Evolutionary conservation across 2,329 filamentous ascomycete genomes (phyloP).

Genomic region (Thelonectria rubi): DNA sequence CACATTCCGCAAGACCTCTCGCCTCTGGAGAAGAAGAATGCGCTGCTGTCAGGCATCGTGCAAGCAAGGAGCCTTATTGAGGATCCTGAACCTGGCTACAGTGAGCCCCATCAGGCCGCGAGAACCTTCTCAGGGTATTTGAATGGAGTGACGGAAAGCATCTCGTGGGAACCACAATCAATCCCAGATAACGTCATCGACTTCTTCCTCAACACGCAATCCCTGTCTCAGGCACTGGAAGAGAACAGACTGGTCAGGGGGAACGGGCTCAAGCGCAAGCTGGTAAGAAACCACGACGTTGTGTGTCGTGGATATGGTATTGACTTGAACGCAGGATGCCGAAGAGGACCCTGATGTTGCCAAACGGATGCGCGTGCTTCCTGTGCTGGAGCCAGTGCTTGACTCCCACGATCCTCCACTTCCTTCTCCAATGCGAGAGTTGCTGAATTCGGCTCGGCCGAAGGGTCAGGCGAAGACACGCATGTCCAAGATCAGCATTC

Average conservation of each 20-base stretch:
- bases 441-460: conserved; percentile 40
- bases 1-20: conserved; percentile 50
- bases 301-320: neutral
- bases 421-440: conserved; percentile 43
- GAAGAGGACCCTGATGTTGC: conserved; percentile 49
- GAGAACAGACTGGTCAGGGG: conserved; percentile 31
- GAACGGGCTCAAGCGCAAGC: conserved; percentile 57
- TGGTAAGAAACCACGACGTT: conserved; percentile 49
- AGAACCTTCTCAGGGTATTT: conserved; percentile 57
- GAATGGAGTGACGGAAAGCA: conserved; percentile 46
- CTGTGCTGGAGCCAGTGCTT: conserved; percentile 30
- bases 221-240: conserved; percentile 43
- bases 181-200: conserved; percentile 62
- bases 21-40: conserved; percentile 58
- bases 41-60: conserved; percentile 52
- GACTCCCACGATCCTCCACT: conserved; percentile 45
- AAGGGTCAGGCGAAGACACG: conserved; percentile 26
- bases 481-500: conserved; percentile 41
- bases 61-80: conserved; percentile 50
- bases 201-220: conserved; percentile 53
- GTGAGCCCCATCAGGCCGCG: conserved; percentile 58
- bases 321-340: conserved; percentile 22
- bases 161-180: conserved; percentile 58
- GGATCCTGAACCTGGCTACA: conserved; percentile 51
- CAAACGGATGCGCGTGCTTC: conserved; percentile 44